Percentiles rank a stretch among this genome's conserved stretches.
Conservation (phyloP, 352 stramenopile species). For the Phytophthora foliorum region DNA sequence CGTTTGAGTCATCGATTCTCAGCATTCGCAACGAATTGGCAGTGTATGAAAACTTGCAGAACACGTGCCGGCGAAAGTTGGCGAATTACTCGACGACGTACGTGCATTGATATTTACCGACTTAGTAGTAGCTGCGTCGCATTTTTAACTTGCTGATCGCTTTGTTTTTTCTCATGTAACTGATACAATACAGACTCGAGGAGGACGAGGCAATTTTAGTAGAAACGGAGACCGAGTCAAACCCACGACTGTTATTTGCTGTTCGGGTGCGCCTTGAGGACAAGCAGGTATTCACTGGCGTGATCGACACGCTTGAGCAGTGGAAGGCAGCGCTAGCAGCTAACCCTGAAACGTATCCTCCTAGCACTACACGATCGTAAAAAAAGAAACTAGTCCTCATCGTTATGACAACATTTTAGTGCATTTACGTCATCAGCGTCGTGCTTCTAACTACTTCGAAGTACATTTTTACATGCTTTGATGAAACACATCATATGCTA, state of each 20-base stretch:
- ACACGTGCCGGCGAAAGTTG: conserved; percentile 52
- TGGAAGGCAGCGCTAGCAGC: conserved; percentile 48
- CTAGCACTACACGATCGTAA: conserved; percentile 35
- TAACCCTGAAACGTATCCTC: conserved; percentile 46
- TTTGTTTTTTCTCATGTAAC: conserved; percentile 1
- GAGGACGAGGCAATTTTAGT: conserved; percentile 49
- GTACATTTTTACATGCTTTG: conserved; percentile 11
- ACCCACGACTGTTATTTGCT: conserved; percentile 39
- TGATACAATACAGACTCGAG: conserved; percentile 41
- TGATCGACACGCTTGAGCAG: conserved; percentile 47
- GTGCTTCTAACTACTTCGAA: conserved; percentile 3
- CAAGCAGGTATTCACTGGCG: conserved; percentile 53
- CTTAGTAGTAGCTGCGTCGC: background rate
- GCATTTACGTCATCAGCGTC: conserved; percentile 22
- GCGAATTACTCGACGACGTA: conserved; percentile 60
- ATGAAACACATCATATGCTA: background rate
- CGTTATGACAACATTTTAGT: conserved; percentile 22
- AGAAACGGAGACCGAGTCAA: conserved; percentile 29
- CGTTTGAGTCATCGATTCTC: conserved; percentile 54
- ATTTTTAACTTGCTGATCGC: background rate
- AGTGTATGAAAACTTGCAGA: conserved; percentile 63
- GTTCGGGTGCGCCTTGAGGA: conserved; percentile 61
- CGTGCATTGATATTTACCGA: conserved; percentile 8
- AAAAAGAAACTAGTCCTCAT: background rate
- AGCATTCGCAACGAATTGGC: conserved; percentile 61